Evolutionary conservation across 352 stramenopile species (phyloP), one percentile per base, ranked within the genome.

Genomic region (Phytophthora idaei): DNA sequence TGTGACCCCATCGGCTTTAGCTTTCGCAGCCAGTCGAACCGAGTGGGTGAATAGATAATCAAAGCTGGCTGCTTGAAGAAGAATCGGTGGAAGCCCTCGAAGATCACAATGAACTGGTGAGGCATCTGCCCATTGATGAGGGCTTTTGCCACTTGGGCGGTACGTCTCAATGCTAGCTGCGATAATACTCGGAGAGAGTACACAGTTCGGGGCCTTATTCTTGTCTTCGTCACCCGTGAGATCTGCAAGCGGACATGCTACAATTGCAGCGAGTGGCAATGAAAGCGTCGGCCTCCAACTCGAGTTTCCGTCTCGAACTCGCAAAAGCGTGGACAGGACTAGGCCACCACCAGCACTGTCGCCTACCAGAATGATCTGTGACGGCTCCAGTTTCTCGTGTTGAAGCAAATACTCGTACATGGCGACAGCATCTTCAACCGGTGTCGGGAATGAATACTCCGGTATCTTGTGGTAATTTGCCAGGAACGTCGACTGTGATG

Each of bases 81-180:
- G 50, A 42, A 71, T 36, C 0, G 61, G 67, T 25, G 67, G 67
- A 0, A 74, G 44, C 4, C 57, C 62, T 34, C 32, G 52, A 34
- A 76, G 37, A 28, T 73, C 49, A 25, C 53, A 77, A 46, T 74
- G 64, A n/a, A 70, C 58, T 7, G 59, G 39, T 37, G 64, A 75
- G 11, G 67, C 67, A 25, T 75, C 61, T 15, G 37, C 37, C 59
- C 59, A 70, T 5, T 42, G 46, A 10, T 17, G 46, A 6, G 60
- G 60, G 14, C 57, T 41, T 21, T 61, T 25, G 4, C 17, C 29
- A 36, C 39, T 62, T 54, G 48, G 28, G 68, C 14, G 64, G 12
- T 32, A 60, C 7, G 37, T 39, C 14, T 25, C 39, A 31, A 60
- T 31, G 17, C 53, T 49, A 28, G 52, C 52, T 10, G 36, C 17